These are phyloP conservation scores for Puya raimondii DNA, from an alignment of 176 grass and related monocot species.

Conservation along the genomic window DNA sequence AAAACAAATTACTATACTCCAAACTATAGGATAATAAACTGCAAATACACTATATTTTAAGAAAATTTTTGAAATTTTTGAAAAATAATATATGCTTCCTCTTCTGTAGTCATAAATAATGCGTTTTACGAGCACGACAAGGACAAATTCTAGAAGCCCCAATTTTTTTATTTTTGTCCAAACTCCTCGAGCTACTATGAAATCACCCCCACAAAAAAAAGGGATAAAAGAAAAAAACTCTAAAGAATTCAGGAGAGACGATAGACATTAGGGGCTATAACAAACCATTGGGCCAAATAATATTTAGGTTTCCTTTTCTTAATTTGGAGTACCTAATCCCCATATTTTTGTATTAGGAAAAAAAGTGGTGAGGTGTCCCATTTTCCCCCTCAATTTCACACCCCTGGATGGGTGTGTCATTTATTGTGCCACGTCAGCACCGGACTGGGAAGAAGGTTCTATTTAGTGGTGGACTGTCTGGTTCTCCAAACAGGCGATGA, in stretches of 20 bases:
- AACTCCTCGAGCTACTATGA: background rate
- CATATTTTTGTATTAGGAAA: background rate
- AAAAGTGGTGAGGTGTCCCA: background rate
- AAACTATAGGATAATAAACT: too few relatives aligned
- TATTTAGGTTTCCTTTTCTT: background rate
- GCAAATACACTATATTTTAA: too few relatives aligned
- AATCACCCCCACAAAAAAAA: background rate
- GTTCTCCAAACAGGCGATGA: background rate
- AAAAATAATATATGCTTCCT: too few relatives aligned
- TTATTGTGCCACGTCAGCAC: background rate
- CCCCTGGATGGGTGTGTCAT: background rate
- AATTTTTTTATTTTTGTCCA: slow-evolving; percentile 1
- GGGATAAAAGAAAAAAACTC: background rate
- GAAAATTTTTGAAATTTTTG: too few relatives aligned
- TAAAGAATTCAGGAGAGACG: background rate
- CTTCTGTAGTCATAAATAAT: slow-evolving; percentile 8
- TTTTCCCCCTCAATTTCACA: background rate
- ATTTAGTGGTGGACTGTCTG: background rate
- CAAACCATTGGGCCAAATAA: background rate
- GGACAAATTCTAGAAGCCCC: slow-evolving; percentile 32
- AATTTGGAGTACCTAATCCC: background rate
- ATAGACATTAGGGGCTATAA: background rate
- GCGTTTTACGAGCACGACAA: background rate
- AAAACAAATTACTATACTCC: too few relatives aligned
- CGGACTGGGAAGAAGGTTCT: background rate